Evolutionary conservation across 768 basidiomycete species (phyloP), one percentile per base, ranked within the genome.

Genomic region (Austroboletus eburneus): DNA sequence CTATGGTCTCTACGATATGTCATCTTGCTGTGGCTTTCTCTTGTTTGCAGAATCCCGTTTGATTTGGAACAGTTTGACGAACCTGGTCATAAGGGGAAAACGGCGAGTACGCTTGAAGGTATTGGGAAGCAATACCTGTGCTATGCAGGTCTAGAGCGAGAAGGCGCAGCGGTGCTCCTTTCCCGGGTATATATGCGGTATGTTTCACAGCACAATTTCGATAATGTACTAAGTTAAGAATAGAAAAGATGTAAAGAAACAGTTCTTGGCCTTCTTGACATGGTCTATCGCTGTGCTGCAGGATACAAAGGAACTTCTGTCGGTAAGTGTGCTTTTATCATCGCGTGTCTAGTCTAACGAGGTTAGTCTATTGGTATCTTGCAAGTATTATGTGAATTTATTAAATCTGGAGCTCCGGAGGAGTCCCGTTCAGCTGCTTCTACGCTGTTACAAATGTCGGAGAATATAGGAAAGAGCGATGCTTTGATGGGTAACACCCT

Each of bases 11-110:
- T 91, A 42, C 84, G 91, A 49, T 92, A 94, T 59, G 75, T 87
- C 24, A 71, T 90, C 21, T 73, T 99, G 9, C 72, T 96, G 10
- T 98, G 95, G 95, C 75, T 98, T n/a, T 87, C 90, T 18, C 78
- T 99, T 20, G 85, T 96, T 39, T 87, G 88, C 70, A 91, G 89
- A 71, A 84, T 97, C 16, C 96, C 96, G 0, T 99, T 99, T 64
- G 84, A 90, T 60, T 71, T 99, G 32, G 76, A 81, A 24, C 87
- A 91, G 56, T 91, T 96, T 44, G 91, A 92, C 57, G 83, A 86
- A 46, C 58, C 55, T 9, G 73, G 72, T 3, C 62, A 69, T n/a
- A 55, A 60, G 20, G 78, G 81, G 10, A 63, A 73, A 38, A 88
- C 87, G 1, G 80, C 82, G 0, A 54, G 57, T 16, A 62, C 63